Evolutionary conservation across 1,284 basidiomycete genomes (phyloP), one percentile per base, ranked within the genome.

Genomic region (Fomitiporia mediterranea): DNA sequence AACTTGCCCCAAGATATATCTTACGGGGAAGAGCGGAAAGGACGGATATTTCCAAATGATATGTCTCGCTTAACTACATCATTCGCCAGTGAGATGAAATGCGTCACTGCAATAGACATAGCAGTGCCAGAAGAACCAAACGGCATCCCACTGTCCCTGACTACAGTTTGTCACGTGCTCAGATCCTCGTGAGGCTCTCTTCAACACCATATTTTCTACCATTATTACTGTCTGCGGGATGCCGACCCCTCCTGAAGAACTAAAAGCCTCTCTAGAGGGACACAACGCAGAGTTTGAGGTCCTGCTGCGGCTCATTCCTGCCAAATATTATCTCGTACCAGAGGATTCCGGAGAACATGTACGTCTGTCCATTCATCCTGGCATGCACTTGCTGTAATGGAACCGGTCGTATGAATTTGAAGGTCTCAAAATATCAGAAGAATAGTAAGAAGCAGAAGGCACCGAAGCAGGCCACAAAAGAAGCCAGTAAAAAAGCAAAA

Each of bases 221-320:
- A n/a, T n/a, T n/a, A n/a, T n/a, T n/a, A n/a, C n/a, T 3, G n/a
- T 37, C 25, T 42, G 28, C 28, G 11, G 43, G 9, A 85, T 83
- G 81, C 67, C 78, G 27, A 83, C 83, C 6, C 61, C 79, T 6
- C 64, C 70, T 4, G 68, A 75, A 8, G 73, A 73, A 0, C 76
- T 94, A 4, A 77, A 80, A 52, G 71, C 76, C 5, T 92, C 90
- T 2, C 72, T 97, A 38, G 86, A 92, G 67, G 74, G 74, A 49
- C 91, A 95, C 72, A 95, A 97, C 68, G 79, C 80, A 35, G 82
- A 83, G 0, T 96, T 97, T 64, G 90, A 92, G 65, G 77, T 82
- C 0, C 75, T 96, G 1, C 74, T 96, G 2, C 82, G 79, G 48
- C 80, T 95, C 39, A 95, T 97, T 57, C 94, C 94, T 0, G 81